phyloP scores from a whole-genome alignment of 306 rosid genomes.

The Castanea sativa region DNA sequence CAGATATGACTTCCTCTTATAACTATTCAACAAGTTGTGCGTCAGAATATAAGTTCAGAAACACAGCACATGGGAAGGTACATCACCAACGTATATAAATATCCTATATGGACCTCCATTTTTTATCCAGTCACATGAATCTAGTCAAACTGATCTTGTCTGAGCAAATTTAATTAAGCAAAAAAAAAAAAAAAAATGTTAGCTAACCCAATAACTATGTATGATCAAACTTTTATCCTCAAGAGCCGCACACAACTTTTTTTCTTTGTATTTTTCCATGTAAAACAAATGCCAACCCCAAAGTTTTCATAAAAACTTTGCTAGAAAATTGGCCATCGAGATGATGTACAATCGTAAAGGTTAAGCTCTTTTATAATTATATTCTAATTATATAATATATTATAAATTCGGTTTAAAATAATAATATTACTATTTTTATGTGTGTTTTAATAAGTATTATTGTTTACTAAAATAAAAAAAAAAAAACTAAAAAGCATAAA shows the following conservation, averaged over 20 bases:
- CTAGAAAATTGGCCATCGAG: too few species aligned
- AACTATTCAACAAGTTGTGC: conserved; percentile 17
- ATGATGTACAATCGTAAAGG: too few species aligned
- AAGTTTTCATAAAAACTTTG: too few species aligned
- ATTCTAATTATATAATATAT: too few species aligned
- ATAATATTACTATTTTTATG: too few species aligned
- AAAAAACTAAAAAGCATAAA: fast-evolving
- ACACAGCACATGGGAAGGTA: conserved; percentile 22
- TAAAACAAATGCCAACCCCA: too few species aligned
- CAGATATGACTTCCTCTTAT: neutral
- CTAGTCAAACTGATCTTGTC: conserved; percentile 12
- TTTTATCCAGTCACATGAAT: neutral
- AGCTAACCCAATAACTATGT: neutral
- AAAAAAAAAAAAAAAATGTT: neutral
- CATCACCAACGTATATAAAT: neutral
- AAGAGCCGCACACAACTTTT: neutral
- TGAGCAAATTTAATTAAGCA: neutral
- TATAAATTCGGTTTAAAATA: too few species aligned
- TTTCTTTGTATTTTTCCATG: neutral
- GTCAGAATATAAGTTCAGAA: conserved; percentile 1
- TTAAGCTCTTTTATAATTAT: fast-evolving
- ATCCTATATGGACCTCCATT: neutral
- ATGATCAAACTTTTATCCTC: neutral
- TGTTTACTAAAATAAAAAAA: too few species aligned
- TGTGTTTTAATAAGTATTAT: too few species aligned